These are phyloP conservation scores for Eremothecium gossypii DNA, from an alignment of 1,139 yeast genomes.

Conservation along the genomic window DNA sequence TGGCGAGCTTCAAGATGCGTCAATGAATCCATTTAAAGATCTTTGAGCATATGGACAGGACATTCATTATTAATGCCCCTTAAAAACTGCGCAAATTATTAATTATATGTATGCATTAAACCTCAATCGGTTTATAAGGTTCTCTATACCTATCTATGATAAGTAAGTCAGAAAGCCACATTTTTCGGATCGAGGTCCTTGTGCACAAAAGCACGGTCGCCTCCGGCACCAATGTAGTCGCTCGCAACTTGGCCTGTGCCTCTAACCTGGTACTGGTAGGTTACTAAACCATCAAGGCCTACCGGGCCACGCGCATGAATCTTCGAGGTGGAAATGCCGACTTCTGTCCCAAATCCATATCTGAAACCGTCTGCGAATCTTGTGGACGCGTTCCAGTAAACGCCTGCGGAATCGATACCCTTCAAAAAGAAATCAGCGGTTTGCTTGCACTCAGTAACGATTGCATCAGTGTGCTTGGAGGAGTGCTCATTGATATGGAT, in stretches of 20 bases:
- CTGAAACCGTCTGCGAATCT: slow-evolving; percentile 98
- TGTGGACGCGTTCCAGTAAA: slow-evolving; percentile 97
- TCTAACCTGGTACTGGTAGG: slow-evolving; percentile 85
- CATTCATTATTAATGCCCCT: background rate
- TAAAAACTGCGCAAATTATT: slow-evolving; percentile 13
- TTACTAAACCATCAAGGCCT: slow-evolving; percentile 91
- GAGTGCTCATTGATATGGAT: slow-evolving; percentile 81
- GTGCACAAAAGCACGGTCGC: slow-evolving; percentile 69
- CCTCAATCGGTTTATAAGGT: background rate
- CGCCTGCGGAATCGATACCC: slow-evolving; percentile 92
- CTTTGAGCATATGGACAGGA: background rate
- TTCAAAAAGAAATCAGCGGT: slow-evolving; percentile 69
- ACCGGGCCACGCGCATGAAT: slow-evolving; percentile 99
- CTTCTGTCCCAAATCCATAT: slow-evolving; percentile 97
- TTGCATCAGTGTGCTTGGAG: slow-evolving; percentile 92
- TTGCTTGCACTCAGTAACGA: slow-evolving; percentile 63
- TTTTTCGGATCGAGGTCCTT: slow-evolving; percentile 40
- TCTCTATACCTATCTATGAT: background rate
- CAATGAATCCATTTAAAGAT: slow-evolving; percentile 26
- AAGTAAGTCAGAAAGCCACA: slow-evolving; percentile 12
- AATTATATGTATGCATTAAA: slow-evolving; percentile 13
- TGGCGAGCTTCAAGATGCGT: slow-evolving; percentile 42
- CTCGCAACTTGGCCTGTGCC: slow-evolving; percentile 91
- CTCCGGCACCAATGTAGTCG: slow-evolving; percentile 91
- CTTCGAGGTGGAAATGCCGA: slow-evolving; percentile 92